phyloP scores from a whole-genome alignment of 495 filamentous ascomycete genomes.

The Hypoxylon subgilvum region DNA sequence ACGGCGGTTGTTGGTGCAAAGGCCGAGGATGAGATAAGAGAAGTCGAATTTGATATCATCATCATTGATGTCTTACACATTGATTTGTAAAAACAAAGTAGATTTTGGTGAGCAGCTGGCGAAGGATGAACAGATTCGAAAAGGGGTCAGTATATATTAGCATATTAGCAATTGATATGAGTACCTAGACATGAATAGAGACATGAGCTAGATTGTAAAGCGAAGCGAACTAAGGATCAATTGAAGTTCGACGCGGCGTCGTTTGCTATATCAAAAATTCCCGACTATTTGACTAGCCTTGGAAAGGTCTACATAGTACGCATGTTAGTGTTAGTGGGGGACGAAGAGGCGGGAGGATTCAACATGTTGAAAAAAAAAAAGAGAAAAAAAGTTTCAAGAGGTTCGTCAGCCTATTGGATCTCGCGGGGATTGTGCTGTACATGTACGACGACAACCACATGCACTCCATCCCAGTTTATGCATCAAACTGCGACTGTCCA shows the following conservation, averaged over 20 bases:
- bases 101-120: slow-evolving; percentile 2
- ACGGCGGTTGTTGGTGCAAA: slow-evolving; percentile 10
- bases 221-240: neutral
- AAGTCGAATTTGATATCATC: neutral
- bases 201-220: slow-evolving; percentile 4
- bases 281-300: neutral
- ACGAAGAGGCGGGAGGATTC: slow-evolving; percentile 32
- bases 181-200: neutral
- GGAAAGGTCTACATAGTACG: neutral
- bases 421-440: slow-evolving; percentile 24
- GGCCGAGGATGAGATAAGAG: neutral
- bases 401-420: slow-evolving; percentile 14
- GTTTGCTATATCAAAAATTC: too few relatives aligned
- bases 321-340: neutral
- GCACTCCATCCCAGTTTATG: slow-evolving; percentile 17
- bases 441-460: slow-evolving; percentile 25
- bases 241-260: neutral
- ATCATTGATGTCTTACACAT: slow-evolving; percentile 12
- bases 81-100: slow-evolving; percentile 10
- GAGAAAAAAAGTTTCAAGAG: neutral
- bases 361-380: slow-evolving; percentile 10
- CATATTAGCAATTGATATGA: too few relatives aligned
- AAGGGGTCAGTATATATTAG: too few relatives aligned
- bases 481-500: too few relatives aligned
- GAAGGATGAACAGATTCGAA: slow-evolving; percentile 7